A percentile compares a stretch with the other conserved stretches of the same genome.
These are phyloP conservation scores for Ambrosia trifida DNA, from an alignment of 129 eudicot genomes.

Conservation along the genomic window DNA sequence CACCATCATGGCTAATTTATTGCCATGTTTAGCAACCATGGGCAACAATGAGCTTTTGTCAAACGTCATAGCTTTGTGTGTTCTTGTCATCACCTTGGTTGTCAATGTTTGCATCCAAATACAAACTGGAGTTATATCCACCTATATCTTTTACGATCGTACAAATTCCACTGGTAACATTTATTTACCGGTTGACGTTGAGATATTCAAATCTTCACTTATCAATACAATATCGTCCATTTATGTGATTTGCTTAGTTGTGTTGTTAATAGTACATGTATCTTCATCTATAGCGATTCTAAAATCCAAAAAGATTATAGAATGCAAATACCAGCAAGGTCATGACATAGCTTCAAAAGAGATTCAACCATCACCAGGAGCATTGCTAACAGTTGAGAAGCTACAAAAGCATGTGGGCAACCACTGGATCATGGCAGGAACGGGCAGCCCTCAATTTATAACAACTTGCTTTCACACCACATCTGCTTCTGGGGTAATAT, in stretches of 20 bases:
- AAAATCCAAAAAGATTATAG: constrained; percentile 12
- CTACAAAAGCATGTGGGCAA: neutral
- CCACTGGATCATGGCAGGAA: constrained; percentile 9
- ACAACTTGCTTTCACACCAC: neutral
- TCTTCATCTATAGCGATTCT: constrained; percentile 8
- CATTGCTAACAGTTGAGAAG: neutral
- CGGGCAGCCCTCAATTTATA: constrained; percentile 3
- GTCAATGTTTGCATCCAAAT: neutral
- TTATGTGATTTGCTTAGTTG: neutral
- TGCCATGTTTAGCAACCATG: neutral
- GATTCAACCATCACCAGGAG: neutral
- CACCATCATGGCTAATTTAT: constrained; percentile 1
- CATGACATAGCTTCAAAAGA: no score
- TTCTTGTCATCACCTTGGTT: constrained; percentile 1
- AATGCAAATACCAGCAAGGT: neutral
- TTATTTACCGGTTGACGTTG: neutral
- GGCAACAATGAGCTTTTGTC: neutral
- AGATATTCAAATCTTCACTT: neutral
- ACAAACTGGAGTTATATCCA: neutral
- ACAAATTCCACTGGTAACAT: no score
- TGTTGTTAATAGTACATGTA: constrained; percentile 1
- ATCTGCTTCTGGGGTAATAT: constrained; percentile 9
- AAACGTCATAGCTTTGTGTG: neutral
- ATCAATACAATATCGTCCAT: neutral
- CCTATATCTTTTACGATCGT: no score